Base-by-base conservation (phyloP, 345 rosid species). In the Draba incana region DNA sequence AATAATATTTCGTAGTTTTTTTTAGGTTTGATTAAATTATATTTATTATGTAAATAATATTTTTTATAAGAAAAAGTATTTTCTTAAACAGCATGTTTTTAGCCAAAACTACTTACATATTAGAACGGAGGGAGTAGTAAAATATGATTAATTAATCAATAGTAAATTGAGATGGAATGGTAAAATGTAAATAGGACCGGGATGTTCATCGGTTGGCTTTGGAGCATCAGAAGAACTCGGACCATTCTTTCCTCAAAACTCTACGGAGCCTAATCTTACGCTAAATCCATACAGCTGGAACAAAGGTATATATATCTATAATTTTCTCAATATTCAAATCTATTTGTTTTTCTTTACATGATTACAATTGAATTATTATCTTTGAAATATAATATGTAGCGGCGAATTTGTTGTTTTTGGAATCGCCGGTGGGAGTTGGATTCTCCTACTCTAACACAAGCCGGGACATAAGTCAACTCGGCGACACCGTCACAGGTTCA, bases 191-290 rank as follows among this genome's bases (percentile, higher is more conserved):
- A 8, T 70, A 90, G 95, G 96, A 46, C 97, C 92, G 0, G 96
- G 96, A 5, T 92, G 98, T 70, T 88, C 92, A 24, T 88, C 93
- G 8, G 66, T 88, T 41, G 98, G 88, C 11, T 87, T 66, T 66
- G 98, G 98, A 69, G 81, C 79, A 68, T 75, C 93, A 49, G 98
- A 85, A 61, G 97, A 91, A 68, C 58, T 88, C 2, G 96, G 97
- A 5, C 97, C 97, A 25, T 91, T 91, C 77, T 86, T 88, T 54
- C 82, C 90, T 47, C 84, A 77, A 41, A 87, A 82, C 57, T 82
- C 82, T 4, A 66, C 42, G 48, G 6, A 58, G 15, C 77, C 72
- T 13, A 66, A 64, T 10, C 84, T 92, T 15, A 81, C 79, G 69
- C 77, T 83, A 56, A 91, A 88, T 46, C 91, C 79, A 52, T 58